These are phyloP conservation scores for Myxozyma udenii DNA, from an alignment of 805 yeast genomes.

Conservation along the genomic window DNA sequence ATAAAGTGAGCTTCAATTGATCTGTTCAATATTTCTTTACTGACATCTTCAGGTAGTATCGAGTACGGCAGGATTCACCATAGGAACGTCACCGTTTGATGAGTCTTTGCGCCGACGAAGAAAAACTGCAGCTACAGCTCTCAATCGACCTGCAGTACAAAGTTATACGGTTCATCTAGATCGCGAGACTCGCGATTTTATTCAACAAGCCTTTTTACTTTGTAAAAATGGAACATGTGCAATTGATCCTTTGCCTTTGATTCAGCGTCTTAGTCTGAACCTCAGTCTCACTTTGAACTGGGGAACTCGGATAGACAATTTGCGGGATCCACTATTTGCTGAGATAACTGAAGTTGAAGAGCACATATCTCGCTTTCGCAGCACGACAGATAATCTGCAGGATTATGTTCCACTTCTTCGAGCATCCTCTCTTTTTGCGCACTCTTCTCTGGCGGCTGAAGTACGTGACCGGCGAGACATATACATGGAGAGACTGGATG, in stretches of 20 bases:
- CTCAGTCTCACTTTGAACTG: conserved; percentile 43
- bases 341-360: conserved; percentile 32
- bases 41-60: conserved; percentile 41
- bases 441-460: conserved; percentile 17
- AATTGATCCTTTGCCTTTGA: conserved; percentile 36
- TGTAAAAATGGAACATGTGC: conserved; percentile 30
- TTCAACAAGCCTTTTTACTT: conserved; percentile 34
- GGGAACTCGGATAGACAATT: conserved; percentile 41
- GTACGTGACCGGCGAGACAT: conserved; percentile 30
- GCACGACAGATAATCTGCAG: conserved; percentile 42
- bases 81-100: conserved; percentile 47
- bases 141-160: conserved; percentile 42
- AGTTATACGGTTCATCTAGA: conserved; percentile 40
- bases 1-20: conserved; percentile 41
- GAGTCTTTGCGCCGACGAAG: conserved; percentile 42
- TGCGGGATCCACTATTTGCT: conserved; percentile 31
- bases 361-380: conserved; percentile 31
- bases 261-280: conserved; percentile 42
- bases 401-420: conserved; percentile 41
- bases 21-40: not conserved
- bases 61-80: conserved; percentile 46
- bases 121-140: conserved; percentile 42
- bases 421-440: conserved; percentile 13
- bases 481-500: conserved; percentile 21
- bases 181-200: conserved; percentile 38